Evolutionary conservation across 345 rosid species (phyloP), one percentile per base, ranked within the genome.

Genomic region (Moricandia moricandioides): DNA sequence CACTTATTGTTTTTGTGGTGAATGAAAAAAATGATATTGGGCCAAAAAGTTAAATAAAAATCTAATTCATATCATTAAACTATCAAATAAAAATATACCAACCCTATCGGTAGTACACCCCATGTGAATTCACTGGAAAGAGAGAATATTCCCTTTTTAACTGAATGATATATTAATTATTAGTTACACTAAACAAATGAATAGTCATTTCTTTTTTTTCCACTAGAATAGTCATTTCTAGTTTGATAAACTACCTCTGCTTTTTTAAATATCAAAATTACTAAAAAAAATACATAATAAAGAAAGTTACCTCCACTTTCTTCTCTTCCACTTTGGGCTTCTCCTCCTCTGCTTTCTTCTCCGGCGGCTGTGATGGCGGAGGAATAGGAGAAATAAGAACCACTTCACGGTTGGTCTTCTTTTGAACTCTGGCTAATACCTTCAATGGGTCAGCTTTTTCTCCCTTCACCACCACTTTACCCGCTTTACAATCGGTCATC

Each of bases 381-480:
- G 99, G 96, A 67, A 95, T 85, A 4, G 99, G 98, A 60, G 98
- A 95, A n/a, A 95, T 63, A 14, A 95, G 91, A 87, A 83, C 85
- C 13, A 90, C 99, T 75, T 89, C 87, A 67, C 91, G 79, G 72
- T 85, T 97, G 63, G 91, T 92, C 83, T 95, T 95, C 83, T 82
- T 86, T 76, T 90, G 96, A 62, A 95, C 78, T 72, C 97, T 90
- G 10, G 65, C 93, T 62, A 89, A 71, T 12, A 95, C 96, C 81
- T 90, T 88, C 75, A 92, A 16, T 4, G 99, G 97, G 83, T 95
- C 98, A 11, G 99, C 98, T 62, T 84, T 92, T 63, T 92, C 97
- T 58, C 99, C 99, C 81, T 88, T 95, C 79, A 95, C 98, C 68
- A 95, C 91, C 83, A 95, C 99, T 82, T 83, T 89, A 52, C 86